A percentile compares a stretch with the other conserved stretches of the same genome.
These are phyloP conservation scores for Pelargonium fulgidum DNA, from an alignment of 441 rosid genomes.

Conservation along the genomic window DNA sequence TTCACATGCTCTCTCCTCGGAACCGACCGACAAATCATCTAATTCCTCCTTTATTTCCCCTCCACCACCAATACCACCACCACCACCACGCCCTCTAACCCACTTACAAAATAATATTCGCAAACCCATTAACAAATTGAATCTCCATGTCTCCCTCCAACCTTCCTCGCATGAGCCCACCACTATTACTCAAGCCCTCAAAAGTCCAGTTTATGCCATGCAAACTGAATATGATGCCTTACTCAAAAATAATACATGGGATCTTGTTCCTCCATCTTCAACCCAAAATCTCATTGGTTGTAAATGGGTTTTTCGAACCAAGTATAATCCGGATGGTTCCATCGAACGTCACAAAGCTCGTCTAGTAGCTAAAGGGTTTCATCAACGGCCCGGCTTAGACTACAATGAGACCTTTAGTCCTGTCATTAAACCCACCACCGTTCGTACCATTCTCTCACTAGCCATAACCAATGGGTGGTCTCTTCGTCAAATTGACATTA, in stretches of 20 bases:
- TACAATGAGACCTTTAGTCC: not conserved
- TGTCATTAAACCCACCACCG: not conserved
- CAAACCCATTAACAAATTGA: not conserved
- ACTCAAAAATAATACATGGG: not conserved
- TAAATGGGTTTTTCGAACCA: not conserved
- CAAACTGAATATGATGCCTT: not conserved
- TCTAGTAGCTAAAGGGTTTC: not conserved
- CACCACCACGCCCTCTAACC: not conserved
- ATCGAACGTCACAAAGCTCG: not conserved
- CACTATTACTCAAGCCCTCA: not conserved
- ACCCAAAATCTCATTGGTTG: not conserved
- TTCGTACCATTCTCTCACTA: slow-evolving; percentile 7
- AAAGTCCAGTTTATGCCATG: not conserved
- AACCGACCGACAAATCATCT: not conserved
- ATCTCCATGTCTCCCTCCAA: not conserved
- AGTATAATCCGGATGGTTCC: not conserved
- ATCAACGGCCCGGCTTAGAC: not conserved
- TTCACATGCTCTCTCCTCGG: not conserved
- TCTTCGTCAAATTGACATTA: not conserved
- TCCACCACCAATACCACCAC: not conserved
- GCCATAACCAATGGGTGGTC: not conserved
- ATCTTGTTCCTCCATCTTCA: not conserved
- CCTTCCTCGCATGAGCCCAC: not conserved
- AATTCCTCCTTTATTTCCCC: not conserved
- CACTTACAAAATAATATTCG: not conserved